A percentile compares a stretch with the other conserved stretches of the same genome.
Conservation (phyloP, 2,329 filamentous ascomycete species). For the Lasiodiplodia gonubiensis region DNA sequence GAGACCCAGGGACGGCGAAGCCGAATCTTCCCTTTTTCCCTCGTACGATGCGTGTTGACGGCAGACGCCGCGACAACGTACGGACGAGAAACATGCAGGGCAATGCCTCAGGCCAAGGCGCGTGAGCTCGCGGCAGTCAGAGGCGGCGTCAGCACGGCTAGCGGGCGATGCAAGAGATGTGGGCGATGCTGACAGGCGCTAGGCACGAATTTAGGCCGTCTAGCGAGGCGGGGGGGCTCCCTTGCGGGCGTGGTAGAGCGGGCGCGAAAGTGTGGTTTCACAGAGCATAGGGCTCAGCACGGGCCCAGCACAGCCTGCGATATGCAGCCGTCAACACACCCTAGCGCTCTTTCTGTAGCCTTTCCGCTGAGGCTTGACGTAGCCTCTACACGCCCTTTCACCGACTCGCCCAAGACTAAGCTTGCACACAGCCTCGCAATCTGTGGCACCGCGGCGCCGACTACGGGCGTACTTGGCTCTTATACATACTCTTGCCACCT, state of each 20-base stretch:
- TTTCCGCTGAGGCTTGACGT: conserved; percentile 6
- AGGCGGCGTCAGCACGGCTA: background rate
- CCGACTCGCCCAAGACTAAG: conserved; percentile 13
- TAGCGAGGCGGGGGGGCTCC: background rate
- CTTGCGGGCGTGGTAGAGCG: background rate
- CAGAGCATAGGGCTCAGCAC: background rate
- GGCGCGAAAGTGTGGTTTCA: conserved; percentile 2
- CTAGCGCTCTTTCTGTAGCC: background rate
- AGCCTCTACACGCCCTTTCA: background rate
- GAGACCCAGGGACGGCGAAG: background rate
- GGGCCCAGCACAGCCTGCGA: conserved; percentile 16
- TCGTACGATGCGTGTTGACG: background rate
- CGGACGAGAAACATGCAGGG: background rate
- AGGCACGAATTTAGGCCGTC: background rate
- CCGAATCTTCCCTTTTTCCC: background rate
- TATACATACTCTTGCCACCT: conserved; percentile 15
- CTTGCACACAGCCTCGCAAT: conserved; percentile 12
- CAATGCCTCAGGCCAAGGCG: background rate
- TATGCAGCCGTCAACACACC: background rate
- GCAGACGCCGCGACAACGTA: background rate
- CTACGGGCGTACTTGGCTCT: conserved; percentile 13
- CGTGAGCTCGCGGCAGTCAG: background rate
- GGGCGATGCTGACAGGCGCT: conserved; percentile 15
- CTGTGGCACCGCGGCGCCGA: background rate
- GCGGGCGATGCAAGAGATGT: background rate